Evolutionary conservation across 2,329 filamentous ascomycete species (phyloP).

Genomic region (Plenodomus biglobosus): DNA sequence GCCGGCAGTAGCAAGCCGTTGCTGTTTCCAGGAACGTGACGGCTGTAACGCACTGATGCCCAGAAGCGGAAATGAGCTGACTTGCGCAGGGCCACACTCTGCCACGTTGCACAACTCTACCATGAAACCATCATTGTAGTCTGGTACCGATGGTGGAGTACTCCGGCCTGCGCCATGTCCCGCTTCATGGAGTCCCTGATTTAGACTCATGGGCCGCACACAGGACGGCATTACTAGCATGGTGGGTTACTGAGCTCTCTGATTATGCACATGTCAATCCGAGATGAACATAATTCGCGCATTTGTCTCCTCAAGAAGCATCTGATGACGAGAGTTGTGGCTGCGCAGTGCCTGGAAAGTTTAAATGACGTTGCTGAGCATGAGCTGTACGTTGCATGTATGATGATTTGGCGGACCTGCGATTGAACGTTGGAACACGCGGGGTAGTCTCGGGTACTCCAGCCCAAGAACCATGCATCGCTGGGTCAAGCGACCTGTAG

Average conservation of each 20-base stretch:
- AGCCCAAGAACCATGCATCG: neutral
- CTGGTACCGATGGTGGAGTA: neutral
- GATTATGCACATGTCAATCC: too few relatives aligned
- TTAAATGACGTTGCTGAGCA: neutral
- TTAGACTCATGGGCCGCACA: neutral
- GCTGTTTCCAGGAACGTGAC: neutral
- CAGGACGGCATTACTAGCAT: too few relatives aligned
- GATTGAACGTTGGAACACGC: neutral
- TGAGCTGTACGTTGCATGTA: neutral
- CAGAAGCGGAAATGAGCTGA: neutral
- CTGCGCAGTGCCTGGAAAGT: neutral
- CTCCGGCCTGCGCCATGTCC: conserved; percentile 1
- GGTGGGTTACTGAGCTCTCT: too few relatives aligned
- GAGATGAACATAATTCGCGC: too few relatives aligned
- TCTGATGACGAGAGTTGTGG: neutral
- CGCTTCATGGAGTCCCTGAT: neutral
- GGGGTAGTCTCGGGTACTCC: neutral
- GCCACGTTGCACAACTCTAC: neutral
- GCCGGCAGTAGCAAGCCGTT: neutral
- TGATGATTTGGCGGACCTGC: neutral
- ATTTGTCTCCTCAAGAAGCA: neutral
- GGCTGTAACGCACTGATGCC: neutral
- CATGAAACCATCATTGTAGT: neutral
- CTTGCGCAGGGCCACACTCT: neutral
- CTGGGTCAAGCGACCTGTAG: neutral